Evolutionary conservation across 129 eudicot genomes (phyloP).

Genomic region (Centaurea solstitialis): DNA sequence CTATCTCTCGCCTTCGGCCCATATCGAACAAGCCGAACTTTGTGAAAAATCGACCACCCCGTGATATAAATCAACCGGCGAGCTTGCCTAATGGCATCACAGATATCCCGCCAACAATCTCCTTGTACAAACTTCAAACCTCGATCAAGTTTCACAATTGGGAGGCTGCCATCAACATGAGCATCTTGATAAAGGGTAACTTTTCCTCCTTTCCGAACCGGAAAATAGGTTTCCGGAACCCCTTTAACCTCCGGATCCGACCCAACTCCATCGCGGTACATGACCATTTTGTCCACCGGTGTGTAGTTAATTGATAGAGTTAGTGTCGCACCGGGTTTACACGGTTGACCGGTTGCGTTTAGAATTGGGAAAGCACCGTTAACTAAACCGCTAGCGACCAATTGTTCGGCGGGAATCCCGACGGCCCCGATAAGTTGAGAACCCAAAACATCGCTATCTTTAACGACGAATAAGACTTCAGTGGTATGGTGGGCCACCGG

Average conservation of each 20-base stretch:
- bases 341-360: slow-evolving; percentile 61
- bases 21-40: slow-evolving; percentile 75
- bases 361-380: slow-evolving; percentile 76
- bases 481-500: slow-evolving; percentile 84
- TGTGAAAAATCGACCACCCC: slow-evolving; percentile 91
- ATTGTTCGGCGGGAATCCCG: slow-evolving; percentile 62
- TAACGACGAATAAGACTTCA: slow-evolving; percentile 72
- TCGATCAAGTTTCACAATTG: slow-evolving; percentile 62
- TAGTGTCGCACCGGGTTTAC: slow-evolving; percentile 67
- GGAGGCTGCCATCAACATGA: slow-evolving; percentile 67
- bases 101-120: slow-evolving; percentile 87
- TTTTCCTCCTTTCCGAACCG: slow-evolving; percentile 70
- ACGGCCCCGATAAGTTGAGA: slow-evolving; percentile 84
- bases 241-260: slow-evolving; percentile 59
- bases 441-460: slow-evolving; percentile 84
- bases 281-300: slow-evolving; percentile 53
- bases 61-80: slow-evolving; percentile 73
- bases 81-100: slow-evolving; percentile 69
- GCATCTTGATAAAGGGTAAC: slow-evolving; percentile 94
- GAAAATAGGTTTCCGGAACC: slow-evolving; percentile 83
- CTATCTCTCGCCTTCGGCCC: slow-evolving; percentile 41
- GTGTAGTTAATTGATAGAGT: slow-evolving; percentile 62
- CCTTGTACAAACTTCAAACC: slow-evolving; percentile 59
- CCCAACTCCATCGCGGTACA: slow-evolving; percentile 73
- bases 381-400: slow-evolving; percentile 36